Conservation (phyloP, 2,329 filamentous ascomycete species). For the Neofusicoccum kwambonambiense region DNA sequence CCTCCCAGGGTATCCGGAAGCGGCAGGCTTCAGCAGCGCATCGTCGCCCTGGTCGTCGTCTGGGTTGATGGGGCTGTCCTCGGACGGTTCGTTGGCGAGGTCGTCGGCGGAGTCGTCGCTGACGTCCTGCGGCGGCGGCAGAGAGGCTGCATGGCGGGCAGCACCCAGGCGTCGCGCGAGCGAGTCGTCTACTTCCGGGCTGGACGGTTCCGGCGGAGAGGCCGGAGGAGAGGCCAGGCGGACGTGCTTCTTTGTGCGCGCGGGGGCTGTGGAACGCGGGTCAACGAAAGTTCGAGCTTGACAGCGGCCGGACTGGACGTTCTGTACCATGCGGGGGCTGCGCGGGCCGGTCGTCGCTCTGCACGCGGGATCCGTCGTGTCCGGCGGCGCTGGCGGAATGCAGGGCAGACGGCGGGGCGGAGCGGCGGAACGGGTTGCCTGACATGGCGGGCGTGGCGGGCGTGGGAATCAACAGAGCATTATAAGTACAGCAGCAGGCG, state of each 20-base stretch:
- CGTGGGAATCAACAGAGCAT: slow-evolving; percentile 2
- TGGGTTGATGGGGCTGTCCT: not conserved
- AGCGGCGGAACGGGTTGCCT: slow-evolving; percentile 41
- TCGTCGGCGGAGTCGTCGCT: slow-evolving; percentile 13
- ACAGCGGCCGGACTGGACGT: not conserved
- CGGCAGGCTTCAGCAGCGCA: slow-evolving; percentile 5
- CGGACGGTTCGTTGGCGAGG: not conserved
- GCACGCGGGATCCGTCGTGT: slow-evolving; percentile 1
- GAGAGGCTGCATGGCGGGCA: slow-evolving; percentile 23
- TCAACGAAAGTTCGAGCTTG: not conserved
- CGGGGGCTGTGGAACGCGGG: not conserved
- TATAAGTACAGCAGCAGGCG: slow-evolving; percentile 6
- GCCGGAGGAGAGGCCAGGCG: slow-evolving; percentile 49
- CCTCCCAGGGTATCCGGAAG: not conserved
- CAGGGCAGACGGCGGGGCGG: slow-evolving; percentile 22
- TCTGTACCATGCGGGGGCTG: not conserved
- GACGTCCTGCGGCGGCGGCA: slow-evolving; percentile 23
- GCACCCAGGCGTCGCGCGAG: slow-evolving; percentile 23
- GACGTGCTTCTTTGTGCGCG: slow-evolving; percentile 32
- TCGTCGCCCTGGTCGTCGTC: not conserved
- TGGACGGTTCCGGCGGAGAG: slow-evolving; percentile 35
- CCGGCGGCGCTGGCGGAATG: not conserved
- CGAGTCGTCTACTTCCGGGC: slow-evolving; percentile 25
- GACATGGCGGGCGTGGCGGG: slow-evolving; percentile 31
- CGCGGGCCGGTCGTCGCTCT: not conserved